A percentile compares a stretch with the other conserved stretches of the same genome.
phyloP scores from a whole-genome alignment of 176 grass and related monocot genomes.

The Carex myosuroides region DNA sequence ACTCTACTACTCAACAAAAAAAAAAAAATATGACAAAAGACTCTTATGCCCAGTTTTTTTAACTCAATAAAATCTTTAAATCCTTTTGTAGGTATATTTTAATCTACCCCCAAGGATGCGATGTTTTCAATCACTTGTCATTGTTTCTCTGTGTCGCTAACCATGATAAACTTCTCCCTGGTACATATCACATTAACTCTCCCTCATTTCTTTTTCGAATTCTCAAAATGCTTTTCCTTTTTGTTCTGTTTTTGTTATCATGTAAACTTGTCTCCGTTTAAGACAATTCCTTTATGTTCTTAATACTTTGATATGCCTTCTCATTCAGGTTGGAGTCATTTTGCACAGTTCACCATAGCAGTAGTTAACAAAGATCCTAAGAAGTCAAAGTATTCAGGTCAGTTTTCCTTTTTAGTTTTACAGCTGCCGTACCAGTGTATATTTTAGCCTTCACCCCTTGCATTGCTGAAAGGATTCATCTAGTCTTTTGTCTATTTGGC shows the following conservation, averaged over 20 bases:
- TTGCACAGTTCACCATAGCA: constrained; percentile 97
- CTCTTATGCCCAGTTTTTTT: background rate
- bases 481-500: background rate
- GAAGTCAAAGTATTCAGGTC: constrained; percentile 99
- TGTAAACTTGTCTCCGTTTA: constrained; percentile 24
- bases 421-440: background rate
- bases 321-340: constrained; percentile 92
- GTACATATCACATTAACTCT: constrained; percentile 31
- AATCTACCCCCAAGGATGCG: constrained; percentile 98
- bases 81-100: constrained; percentile 85
- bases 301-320: background rate
- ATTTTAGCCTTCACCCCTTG: background rate
- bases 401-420: constrained; percentile 16
- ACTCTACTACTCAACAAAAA: background rate
- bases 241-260: constrained; percentile 8
- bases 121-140: constrained; percentile 95
- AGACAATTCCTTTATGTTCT: background rate
- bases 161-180: constrained; percentile 94
- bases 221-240: background rate
- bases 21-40: background rate
- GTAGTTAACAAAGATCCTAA: constrained; percentile 98
- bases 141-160: constrained; percentile 98
- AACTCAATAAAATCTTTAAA: constrained; percentile 16
- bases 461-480: background rate
- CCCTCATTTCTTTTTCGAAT: background rate